Evolutionary conservation across 441 rosid genomes (phyloP).

Genomic region (Arabidopsis hybrid): DNA sequence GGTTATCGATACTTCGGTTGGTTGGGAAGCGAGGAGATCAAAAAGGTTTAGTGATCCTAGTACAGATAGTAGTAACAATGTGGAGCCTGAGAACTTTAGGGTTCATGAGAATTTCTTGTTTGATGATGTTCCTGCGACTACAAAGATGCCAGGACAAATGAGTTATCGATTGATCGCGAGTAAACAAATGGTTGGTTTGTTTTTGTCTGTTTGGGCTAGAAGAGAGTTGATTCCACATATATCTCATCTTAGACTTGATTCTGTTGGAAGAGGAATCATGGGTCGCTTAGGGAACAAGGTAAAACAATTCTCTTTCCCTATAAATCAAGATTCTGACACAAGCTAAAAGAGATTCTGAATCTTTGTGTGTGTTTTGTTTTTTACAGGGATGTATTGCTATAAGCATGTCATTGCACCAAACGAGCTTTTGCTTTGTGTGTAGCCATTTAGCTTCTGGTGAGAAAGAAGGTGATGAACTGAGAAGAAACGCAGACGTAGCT

Average conservation of each 20-base stretch:
- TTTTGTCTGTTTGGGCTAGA: conserved; percentile 86
- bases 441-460: conserved; percentile 96
- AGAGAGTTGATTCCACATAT: conserved; percentile 79
- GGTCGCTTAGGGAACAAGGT: conserved; percentile 95
- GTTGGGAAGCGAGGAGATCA: conserved; percentile 49
- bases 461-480: conserved; percentile 92
- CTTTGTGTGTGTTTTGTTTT: background rate
- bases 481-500: conserved; percentile 81
- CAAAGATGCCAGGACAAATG: conserved; percentile 46
- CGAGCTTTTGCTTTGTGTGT: conserved; percentile 94
- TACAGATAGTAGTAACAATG: conserved; percentile 33
- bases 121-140: conserved; percentile 44
- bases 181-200: conserved; percentile 96
- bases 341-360: background rate
- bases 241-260: conserved; percentile 77
- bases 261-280: conserved; percentile 95
- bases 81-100: conserved; percentile 40
- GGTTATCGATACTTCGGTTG: conserved; percentile 36
- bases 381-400: conserved; percentile 87
- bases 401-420: conserved; percentile 87
- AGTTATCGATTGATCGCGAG: conserved; percentile 67
- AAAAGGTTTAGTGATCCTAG: conserved; percentile 54
- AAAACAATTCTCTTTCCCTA: background rate
- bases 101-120: conserved; percentile 48
- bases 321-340: background rate